A percentile compares a stretch with the other conserved stretches of the same genome.
These are phyloP conservation scores for Prunus salicina DNA, from an alignment of 306 rosid species.

Conservation along the genomic window DNA sequence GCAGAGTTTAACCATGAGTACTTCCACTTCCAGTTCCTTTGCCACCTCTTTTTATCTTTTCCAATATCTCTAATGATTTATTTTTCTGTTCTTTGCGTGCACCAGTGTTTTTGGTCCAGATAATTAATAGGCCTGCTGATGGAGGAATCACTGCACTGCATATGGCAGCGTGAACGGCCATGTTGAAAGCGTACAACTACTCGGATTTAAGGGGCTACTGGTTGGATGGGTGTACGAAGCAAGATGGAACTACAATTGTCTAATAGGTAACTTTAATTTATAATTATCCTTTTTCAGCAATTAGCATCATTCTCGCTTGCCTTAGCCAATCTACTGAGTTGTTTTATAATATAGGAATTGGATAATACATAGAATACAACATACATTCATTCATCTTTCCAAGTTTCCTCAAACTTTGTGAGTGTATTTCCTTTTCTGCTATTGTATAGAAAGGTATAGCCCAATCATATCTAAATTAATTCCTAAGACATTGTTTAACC, in stretches of 20 bases:
- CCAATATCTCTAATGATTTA: slow-evolving; percentile 21
- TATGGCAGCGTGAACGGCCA: slow-evolving; percentile 96
- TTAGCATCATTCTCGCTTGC: neutral
- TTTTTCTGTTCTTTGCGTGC: slow-evolving; percentile 26
- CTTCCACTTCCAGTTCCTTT: slow-evolving; percentile 22
- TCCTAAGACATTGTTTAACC: neutral
- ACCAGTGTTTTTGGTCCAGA: slow-evolving; percentile 59
- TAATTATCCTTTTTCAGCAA: neutral
- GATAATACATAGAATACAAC: neutral
- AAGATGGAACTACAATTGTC: slow-evolving; percentile 87
- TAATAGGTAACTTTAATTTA: slow-evolving; percentile 55
- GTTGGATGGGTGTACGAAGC: no score
- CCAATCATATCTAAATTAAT: neutral
- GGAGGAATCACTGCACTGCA: slow-evolving; percentile 98
- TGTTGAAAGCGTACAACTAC: slow-evolving; percentile 77
- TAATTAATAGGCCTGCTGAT: slow-evolving; percentile 76
- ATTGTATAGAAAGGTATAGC: neutral
- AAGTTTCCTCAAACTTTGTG: neutral
- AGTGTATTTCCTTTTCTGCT: neutral
- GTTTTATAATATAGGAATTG: neutral
- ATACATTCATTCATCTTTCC: neutral
- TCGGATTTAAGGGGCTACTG: slow-evolving; percentile 89
- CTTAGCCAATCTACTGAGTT: neutral
- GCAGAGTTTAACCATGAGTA: slow-evolving; percentile 70
- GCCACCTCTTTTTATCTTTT: slow-evolving; percentile 9